A percentile compares a stretch with the other conserved stretches of the same genome.
Conservation (phyloP, 352 stramenopile species). For the Pythium periplocum region DNA sequence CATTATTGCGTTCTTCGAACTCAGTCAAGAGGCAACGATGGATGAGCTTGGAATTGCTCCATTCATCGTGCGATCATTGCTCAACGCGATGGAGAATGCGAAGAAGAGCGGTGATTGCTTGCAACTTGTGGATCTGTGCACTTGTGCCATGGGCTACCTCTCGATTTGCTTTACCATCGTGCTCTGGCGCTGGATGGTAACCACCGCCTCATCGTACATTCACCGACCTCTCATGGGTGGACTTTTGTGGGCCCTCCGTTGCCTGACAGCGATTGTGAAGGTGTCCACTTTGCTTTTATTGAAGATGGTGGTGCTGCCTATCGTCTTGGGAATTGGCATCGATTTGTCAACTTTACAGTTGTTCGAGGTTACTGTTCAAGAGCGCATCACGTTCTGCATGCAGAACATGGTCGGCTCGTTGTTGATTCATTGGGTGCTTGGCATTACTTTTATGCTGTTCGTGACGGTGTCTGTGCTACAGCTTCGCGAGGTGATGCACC, state of each 20-base stretch:
- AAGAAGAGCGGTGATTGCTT: conserved; percentile 72
- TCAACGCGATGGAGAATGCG: conserved; percentile 47
- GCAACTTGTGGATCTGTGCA: conserved; percentile 82
- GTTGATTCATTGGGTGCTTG: conserved; percentile 95
- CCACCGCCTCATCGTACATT: conserved; percentile 78
- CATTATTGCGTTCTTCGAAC: conserved; percentile 16
- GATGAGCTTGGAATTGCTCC: conserved; percentile 21
- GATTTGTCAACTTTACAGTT: conserved; percentile 90
- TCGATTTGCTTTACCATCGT: conserved; percentile 84
- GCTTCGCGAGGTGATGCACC: conserved; percentile 93
- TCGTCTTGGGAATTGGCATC: conserved; percentile 91
- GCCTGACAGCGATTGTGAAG: conserved; percentile 88
- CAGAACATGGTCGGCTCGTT: conserved; percentile 88
- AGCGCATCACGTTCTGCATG: conserved; percentile 80
- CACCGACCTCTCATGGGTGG: conserved; percentile 77
- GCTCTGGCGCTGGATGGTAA: conserved; percentile 82
- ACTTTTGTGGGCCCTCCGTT: conserved; percentile 73
- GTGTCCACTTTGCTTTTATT: conserved; percentile 93
- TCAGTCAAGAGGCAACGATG: conserved; percentile 16
- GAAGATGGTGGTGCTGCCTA: conserved; percentile 97
- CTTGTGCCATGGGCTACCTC: conserved; percentile 70
- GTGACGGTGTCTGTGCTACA: conserved; percentile 95
- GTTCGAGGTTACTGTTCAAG: conserved; percentile 77
- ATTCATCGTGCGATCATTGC: conserved; percentile 51
- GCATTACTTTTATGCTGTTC: conserved; percentile 98